Evolutionary conservation across 345 rosid species (phyloP).

Genomic region (Citrus sinensis): DNA sequence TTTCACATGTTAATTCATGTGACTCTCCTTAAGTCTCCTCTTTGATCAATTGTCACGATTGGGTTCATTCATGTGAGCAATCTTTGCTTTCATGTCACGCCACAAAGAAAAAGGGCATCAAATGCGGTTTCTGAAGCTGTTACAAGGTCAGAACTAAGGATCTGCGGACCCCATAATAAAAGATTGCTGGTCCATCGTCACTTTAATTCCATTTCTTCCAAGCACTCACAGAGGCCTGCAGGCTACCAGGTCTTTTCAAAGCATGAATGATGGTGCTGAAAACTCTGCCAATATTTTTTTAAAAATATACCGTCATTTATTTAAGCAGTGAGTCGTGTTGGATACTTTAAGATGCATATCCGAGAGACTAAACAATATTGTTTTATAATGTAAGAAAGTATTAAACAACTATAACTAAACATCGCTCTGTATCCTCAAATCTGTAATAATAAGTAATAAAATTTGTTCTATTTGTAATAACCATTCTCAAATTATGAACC

Average conservation of each 20-base stretch:
- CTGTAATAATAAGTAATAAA: too few relatives aligned
- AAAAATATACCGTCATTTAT: too few relatives aligned
- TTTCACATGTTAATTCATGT: slow-evolving; percentile 1
- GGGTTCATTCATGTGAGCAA: not conserved
- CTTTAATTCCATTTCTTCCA: not conserved
- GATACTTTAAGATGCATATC: too few relatives aligned
- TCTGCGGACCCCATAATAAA: not conserved
- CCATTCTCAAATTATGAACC: not conserved
- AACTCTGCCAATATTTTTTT: not conserved
- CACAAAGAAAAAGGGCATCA: not conserved
- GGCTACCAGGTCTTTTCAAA: not conserved
- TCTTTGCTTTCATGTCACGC: not conserved
- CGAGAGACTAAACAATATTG: too few relatives aligned
- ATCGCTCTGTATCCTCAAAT: not conserved
- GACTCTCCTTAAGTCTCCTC: not conserved
- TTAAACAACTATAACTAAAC: not conserved
- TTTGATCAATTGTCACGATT: not conserved
- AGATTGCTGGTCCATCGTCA: slow-evolving; percentile 5
- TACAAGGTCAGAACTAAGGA: slow-evolving; percentile 2
- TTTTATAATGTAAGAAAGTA: not conserved
- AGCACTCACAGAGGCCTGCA: not conserved
- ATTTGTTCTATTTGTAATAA: not conserved
- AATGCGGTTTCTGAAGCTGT: not conserved
- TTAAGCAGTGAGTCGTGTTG: too few relatives aligned
- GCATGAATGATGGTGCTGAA: not conserved